Conservation (phyloP, 805 yeast species). For the Wickerhamiella spandovensis region DNA sequence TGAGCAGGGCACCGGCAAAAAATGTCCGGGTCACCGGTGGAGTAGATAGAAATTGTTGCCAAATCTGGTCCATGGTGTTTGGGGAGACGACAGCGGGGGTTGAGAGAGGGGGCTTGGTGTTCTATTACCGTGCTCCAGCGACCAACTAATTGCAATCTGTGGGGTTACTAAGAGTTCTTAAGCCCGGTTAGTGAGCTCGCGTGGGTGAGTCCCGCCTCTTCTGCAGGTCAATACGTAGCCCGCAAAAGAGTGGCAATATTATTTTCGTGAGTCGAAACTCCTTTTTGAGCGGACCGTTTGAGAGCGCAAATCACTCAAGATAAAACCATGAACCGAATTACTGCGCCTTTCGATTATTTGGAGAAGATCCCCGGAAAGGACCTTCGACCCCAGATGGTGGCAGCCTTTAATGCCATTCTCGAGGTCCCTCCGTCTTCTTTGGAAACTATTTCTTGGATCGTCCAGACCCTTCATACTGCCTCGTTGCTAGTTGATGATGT, state of each 20-base stretch:
- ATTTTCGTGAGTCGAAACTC: no score
- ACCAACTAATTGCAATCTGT: no score
- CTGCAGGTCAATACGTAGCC: no score
- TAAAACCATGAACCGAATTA: not conserved
- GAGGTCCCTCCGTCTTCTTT: conserved; percentile 30
- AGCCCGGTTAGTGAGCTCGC: no score
- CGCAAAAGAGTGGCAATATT: no score
- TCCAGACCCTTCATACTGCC: conserved; percentile 52
- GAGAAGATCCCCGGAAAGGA: conserved; percentile 43
- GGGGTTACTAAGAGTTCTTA: no score
- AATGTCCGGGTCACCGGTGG: conserved; percentile 36
- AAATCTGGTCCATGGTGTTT: not conserved
- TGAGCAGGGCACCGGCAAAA: conserved; percentile 8
- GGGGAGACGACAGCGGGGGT: no score
- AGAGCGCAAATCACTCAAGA: no score
- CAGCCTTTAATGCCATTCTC: conserved; percentile 41
- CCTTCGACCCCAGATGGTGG: conserved; percentile 35
- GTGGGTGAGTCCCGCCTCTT: no score
- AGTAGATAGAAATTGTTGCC: not conserved
- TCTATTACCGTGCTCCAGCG: no score
- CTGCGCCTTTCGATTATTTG: conserved; percentile 40
- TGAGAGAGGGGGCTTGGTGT: no score
- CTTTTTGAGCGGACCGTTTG: no score
- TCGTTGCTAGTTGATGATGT: conserved; percentile 74
- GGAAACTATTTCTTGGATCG: conserved; percentile 31